phyloP scores from a whole-genome alignment of 2,329 filamentous ascomycete species.

The Fusarium kyushuense region DNA sequence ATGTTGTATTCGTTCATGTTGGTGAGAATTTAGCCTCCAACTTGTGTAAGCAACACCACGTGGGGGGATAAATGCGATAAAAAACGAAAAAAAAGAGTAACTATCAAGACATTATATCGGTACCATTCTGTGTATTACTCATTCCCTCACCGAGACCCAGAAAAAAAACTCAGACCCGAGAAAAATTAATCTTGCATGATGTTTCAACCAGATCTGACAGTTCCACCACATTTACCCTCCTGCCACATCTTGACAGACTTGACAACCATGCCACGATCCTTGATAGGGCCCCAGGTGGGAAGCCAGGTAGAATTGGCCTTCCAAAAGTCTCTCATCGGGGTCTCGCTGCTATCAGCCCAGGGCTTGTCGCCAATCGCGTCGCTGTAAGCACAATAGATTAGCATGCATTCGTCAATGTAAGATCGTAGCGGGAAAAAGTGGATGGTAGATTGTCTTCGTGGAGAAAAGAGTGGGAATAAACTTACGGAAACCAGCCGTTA shows the following conservation, averaged over 20 bases:
- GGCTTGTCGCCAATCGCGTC: slow-evolving; percentile 59
- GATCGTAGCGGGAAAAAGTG: slow-evolving; percentile 12
- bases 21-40: slow-evolving; percentile 16
- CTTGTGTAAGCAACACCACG: slow-evolving; percentile 2
- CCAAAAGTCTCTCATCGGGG: slow-evolving; percentile 57
- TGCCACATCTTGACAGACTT: slow-evolving; percentile 62
- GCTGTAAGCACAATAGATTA: slow-evolving; percentile 40
- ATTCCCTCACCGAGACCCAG: not conserved
- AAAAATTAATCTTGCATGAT: slow-evolving; percentile 4
- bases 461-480: not conserved
- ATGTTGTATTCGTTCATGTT: not conserved
- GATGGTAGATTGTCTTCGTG: not conserved
- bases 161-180: not conserved
- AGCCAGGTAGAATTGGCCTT: slow-evolving; percentile 55
- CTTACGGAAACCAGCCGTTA: slow-evolving; percentile 61
- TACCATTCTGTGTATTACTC: slow-evolving; percentile 7
- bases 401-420: not conserved
- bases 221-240: slow-evolving; percentile 47
- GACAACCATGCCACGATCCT: slow-evolving; percentile 56
- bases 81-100: not conserved
- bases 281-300: slow-evolving; percentile 52
- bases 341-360: slow-evolving; percentile 57
- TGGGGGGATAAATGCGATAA: not conserved
- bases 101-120: slow-evolving; percentile 4
- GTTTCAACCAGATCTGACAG: not conserved